Evolutionary conservation across 192 early-diverging fungal genomes (phyloP).

Genomic region (Podochytrium sp.): DNA sequence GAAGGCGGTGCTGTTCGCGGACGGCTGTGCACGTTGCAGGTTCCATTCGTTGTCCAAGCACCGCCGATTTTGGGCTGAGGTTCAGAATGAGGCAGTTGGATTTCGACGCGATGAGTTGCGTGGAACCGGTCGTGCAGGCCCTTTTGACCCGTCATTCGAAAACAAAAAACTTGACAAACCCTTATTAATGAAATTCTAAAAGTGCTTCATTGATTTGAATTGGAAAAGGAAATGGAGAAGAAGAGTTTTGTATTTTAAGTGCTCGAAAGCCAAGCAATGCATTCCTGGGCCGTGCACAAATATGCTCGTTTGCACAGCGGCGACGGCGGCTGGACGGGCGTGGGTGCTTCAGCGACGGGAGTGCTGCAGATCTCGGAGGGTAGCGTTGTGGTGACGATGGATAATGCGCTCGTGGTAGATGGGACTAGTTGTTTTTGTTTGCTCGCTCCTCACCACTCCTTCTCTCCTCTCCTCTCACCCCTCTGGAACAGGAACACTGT

Average conservation of each 20-base stretch:
- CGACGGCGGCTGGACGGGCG: slow-evolving; percentile 1
- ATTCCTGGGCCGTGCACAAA: neutral
- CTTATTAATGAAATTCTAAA: too few relatives aligned
- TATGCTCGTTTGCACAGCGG: neutral
- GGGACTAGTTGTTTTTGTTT: too few relatives aligned
- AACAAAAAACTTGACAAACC: too few relatives aligned
- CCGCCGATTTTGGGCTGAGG: neutral
- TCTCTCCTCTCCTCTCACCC: too few relatives aligned
- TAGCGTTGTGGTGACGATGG: neutral
- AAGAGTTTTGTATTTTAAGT: too few relatives aligned
- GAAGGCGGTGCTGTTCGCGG: neutral
- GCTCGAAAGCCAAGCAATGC: too few relatives aligned
- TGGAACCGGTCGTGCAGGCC: slow-evolving; percentile 18
- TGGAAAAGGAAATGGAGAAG: too few relatives aligned
- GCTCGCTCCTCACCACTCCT: too few relatives aligned
- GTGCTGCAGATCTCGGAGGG: neutral
- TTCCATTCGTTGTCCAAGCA: neutral
- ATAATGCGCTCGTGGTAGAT: neutral
- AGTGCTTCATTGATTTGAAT: too few relatives aligned
- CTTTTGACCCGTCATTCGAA: too few relatives aligned
- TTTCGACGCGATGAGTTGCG: slow-evolving; percentile 14
- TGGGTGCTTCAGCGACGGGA: neutral
- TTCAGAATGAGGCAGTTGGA: neutral
- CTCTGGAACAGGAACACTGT: slow-evolving; percentile 1
- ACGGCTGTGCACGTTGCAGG: neutral